Percentiles rank a stretch among this genome's conserved stretches.
Evolutionary conservation across 2,329 filamentous ascomycete species (phyloP).

Genomic region (Onygena corvina): DNA sequence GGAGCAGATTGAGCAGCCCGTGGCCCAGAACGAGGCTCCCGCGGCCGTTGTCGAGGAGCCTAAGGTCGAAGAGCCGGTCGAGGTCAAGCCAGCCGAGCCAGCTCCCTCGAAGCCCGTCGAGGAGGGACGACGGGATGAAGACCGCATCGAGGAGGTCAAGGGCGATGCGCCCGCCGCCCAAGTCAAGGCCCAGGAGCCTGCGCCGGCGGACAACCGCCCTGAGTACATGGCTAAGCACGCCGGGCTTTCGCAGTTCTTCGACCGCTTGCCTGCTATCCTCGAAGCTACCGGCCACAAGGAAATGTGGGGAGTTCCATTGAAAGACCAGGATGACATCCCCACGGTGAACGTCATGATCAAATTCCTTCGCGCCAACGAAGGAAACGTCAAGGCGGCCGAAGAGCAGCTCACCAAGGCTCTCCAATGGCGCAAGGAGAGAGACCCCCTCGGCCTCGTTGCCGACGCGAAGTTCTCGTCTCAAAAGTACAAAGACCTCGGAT

Average conservation of each 20-base stretch:
- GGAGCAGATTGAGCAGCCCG: constrained; percentile 7
- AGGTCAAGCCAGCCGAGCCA: constrained; percentile 11
- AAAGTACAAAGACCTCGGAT: constrained; percentile 71
- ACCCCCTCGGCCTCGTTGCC: constrained; percentile 55
- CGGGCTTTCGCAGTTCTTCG: constrained; percentile 45
- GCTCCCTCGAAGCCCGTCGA: constrained; percentile 12
- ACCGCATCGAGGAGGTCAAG: constrained; percentile 11
- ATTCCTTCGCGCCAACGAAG: constrained; percentile 80
- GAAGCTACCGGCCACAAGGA: constrained; percentile 52
- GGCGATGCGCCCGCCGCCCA: constrained; percentile 3
- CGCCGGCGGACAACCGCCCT: constrained; percentile 22
- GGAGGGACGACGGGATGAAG: constrained; percentile 14
- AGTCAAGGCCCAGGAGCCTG: constrained; percentile 5
- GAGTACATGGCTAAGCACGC: constrained; percentile 29
- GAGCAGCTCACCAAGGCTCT: constrained; percentile 69
- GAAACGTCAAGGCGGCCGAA: constrained; percentile 59
- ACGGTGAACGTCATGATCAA: constrained; percentile 82
- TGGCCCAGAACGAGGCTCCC: constrained; percentile 13
- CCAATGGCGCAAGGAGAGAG: constrained; percentile 66
- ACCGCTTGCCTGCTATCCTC: constrained; percentile 47
- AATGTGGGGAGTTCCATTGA: constrained; percentile 74
- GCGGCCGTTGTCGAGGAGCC: constrained; percentile 13
- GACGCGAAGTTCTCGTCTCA: constrained; percentile 49
- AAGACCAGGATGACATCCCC: constrained; percentile 47
- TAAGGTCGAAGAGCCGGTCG: constrained; percentile 9